Evolutionary conservation across 148 eudicot species (phyloP), one percentile per base, ranked within the genome.

Genomic region (Cornus florida): DNA sequence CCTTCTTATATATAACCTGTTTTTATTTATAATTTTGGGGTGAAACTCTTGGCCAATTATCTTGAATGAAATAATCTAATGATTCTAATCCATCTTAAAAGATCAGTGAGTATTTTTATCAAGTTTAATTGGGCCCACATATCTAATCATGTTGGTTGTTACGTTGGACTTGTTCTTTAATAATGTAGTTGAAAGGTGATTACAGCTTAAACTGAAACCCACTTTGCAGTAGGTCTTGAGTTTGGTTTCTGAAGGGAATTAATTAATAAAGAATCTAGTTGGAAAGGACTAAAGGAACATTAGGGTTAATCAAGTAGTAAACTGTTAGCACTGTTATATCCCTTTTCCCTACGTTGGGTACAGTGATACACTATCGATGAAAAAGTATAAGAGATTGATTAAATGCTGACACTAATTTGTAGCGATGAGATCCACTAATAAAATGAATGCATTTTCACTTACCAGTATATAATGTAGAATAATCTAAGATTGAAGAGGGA

Each of bases 61-160:
- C 0, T 12, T 53, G 12, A 53, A 53, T 53, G 59, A 53, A 53
- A 16, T 43, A 53, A 35, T 41, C 13, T 76, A n/a, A n/a, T n/a
- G n/a, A n/a, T n/a, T n/a, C n/a, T n/a, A 19, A 10, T 24, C 41
- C 23, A 12, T 23, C 46, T 31, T 4, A 62, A 68, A 67, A 24
- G 62, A 46, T 35, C 31, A 67, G 13, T 1, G 38, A 35, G 38
- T 35, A 28, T 24, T 43, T 76, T 67, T 28, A 62, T 32, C 20
- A 46, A 68, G 53, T 3, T 66, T 43, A 43, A 43, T 39, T 28
- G 70, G 81, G 56, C 70, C 81, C 83, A 71, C 59, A 50, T 39
- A 53, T 24, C 78, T 67, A 73, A 79, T 83, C 85, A 83, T 83
- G 81, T 76, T 71, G 46, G 77, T 70, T 28, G 59, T 56, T 73